A percentile compares a stretch with the other conserved stretches of the same genome.
Conservation (phyloP, 1,284 basidiomycete genomes). For the Sanghuangporus weigelae region DNA sequence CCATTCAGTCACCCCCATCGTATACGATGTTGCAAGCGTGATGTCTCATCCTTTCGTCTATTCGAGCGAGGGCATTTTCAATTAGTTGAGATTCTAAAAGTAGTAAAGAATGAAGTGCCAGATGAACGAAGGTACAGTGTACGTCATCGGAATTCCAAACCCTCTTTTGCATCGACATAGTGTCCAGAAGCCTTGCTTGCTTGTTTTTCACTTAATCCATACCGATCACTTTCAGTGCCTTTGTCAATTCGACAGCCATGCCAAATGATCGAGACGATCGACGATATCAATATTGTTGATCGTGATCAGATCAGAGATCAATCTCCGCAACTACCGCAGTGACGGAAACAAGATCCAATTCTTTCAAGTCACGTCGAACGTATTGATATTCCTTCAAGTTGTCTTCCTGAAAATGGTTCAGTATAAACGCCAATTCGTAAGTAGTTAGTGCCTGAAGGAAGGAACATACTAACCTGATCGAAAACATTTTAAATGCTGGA, state of each 20-base stretch:
- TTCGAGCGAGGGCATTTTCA: not conserved
- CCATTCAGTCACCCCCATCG: not conserved
- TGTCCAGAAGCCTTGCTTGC: not conserved
- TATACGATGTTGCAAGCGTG: not conserved
- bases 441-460: not conserved
- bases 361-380: not conserved
- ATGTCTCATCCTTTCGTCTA: not conserved
- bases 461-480: not conserved
- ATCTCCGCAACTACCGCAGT: no score
- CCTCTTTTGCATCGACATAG: not conserved
- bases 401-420: not conserved
- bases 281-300: not conserved
- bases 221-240: not conserved
- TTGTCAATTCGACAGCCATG: conserved; percentile 1
- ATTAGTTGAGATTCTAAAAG: not conserved
- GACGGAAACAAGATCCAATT: not conserved
- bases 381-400: not conserved
- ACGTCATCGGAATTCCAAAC: conserved; percentile 1
- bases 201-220: not conserved
- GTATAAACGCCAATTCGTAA: not conserved
- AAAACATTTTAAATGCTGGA: not conserved
- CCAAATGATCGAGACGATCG: not conserved
- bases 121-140: not conserved
- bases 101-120: not conserved
- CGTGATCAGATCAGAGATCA: not conserved